Evolutionary conservation across 2,329 filamentous ascomycete genomes (phyloP).

Genomic region (Fusarium penzigii): DNA sequence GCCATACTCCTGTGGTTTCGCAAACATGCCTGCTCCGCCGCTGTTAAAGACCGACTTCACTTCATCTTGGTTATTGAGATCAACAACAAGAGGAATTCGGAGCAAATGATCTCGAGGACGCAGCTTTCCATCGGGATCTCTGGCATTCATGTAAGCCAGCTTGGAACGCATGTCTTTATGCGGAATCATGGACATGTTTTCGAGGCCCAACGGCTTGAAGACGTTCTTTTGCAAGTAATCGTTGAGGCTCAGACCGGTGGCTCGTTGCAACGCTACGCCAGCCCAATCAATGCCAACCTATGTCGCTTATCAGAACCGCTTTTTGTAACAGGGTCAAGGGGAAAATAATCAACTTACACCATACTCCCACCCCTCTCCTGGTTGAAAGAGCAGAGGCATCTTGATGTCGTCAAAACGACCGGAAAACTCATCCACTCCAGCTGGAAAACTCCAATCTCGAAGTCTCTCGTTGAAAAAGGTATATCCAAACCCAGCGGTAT

Average conservation of each 20-base stretch:
- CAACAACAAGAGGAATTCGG: constrained; percentile 43
- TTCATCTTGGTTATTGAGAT: constrained; percentile 41
- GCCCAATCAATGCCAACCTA: constrained; percentile 57
- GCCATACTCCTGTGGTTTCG: constrained; percentile 60
- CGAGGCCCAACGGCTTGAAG: constrained; percentile 47
- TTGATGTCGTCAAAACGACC: constrained; percentile 53
- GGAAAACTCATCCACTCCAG: constrained; percentile 59
- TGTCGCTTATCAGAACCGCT: background rate
- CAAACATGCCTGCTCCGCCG: constrained; percentile 63
- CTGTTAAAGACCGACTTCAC: constrained; percentile 52
- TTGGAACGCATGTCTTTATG: constrained; percentile 52
- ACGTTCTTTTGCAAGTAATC: constrained; percentile 51
- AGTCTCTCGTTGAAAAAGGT: constrained; percentile 53
- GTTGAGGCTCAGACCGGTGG: constrained; percentile 44
- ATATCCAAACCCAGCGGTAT: constrained; percentile 60
- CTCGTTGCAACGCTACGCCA: constrained; percentile 49
- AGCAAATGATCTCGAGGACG: constrained; percentile 50
- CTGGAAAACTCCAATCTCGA: constrained; percentile 47
- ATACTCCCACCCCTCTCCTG: constrained; percentile 63
- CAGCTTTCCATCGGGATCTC: constrained; percentile 45
- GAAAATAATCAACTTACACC: constrained; percentile 41
- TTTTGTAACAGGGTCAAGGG: background rate
- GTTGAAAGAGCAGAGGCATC: constrained; percentile 61
- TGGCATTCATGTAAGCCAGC: constrained; percentile 58
- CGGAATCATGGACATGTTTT: constrained; percentile 59